A percentile compares a stretch with the other conserved stretches of the same genome.
Evolutionary conservation across 108 stramenopile species (phyloP).

Genomic region (Schizochytrium sp.): DNA sequence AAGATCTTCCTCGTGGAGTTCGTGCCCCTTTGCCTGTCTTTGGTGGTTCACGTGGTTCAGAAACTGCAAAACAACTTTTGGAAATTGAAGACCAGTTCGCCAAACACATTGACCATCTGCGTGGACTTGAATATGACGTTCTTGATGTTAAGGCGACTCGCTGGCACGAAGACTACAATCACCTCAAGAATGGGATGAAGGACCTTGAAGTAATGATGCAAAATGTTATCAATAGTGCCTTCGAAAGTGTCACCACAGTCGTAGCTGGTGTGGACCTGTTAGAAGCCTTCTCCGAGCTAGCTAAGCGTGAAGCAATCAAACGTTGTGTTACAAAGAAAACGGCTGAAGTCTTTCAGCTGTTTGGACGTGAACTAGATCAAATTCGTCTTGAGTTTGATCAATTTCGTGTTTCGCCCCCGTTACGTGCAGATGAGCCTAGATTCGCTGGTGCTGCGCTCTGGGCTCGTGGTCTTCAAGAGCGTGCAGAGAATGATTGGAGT

Average conservation of each 20-base stretch:
- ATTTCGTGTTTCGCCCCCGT: conserved; percentile 70
- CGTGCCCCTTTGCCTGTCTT: conserved; percentile 74
- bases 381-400: conserved; percentile 76
- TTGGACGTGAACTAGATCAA: conserved; percentile 61
- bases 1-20: conserved; percentile 51
- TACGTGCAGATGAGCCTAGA: conserved; percentile 75
- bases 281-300: conserved; percentile 77
- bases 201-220: conserved; percentile 77
- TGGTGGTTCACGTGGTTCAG: conserved; percentile 75
- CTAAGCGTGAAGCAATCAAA: conserved; percentile 72
- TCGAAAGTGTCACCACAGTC: conserved; percentile 75
- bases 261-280: conserved; percentile 74
- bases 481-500: conserved; percentile 10
- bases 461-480: conserved; percentile 67
- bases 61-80: conserved; percentile 71
- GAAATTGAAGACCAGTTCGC: conserved; percentile 76
- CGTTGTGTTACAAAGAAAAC: conserved; percentile 78
- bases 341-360: conserved; percentile 66
- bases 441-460: conserved; percentile 81
- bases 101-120: conserved; percentile 73
- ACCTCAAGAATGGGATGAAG: conserved; percentile 78
- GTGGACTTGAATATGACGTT: conserved; percentile 74
- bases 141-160: conserved; percentile 75
- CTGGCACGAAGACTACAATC: conserved; percentile 81
- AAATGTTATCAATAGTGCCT: conserved; percentile 77